phyloP scores from a whole-genome alignment of 2,329 filamentous ascomycete genomes.

The Cercospora citrullina region DNA sequence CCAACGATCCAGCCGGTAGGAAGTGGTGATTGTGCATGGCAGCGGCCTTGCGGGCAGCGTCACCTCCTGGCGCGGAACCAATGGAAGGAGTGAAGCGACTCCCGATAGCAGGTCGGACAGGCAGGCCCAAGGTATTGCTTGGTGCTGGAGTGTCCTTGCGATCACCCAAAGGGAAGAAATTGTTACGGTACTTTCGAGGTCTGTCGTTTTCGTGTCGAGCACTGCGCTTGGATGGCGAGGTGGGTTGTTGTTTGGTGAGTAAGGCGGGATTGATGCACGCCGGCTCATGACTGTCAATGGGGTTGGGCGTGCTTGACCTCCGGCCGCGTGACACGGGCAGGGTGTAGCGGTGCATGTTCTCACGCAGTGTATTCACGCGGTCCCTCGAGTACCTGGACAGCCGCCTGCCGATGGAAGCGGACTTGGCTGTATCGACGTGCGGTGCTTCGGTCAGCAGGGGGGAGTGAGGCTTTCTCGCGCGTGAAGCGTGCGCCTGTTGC shows the following conservation, averaged over 20 bases:
- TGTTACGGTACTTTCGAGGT: slow-evolving; percentile 32
- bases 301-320: slow-evolving; percentile 32
- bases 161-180: slow-evolving; percentile 25
- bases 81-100: slow-evolving; percentile 18
- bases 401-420: slow-evolving; percentile 19
- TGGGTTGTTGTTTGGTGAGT: slow-evolving; percentile 22
- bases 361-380: slow-evolving; percentile 22
- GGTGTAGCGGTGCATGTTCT: slow-evolving; percentile 22
- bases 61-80: slow-evolving; percentile 32
- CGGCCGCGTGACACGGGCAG: slow-evolving; percentile 26
- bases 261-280: slow-evolving; percentile 16
- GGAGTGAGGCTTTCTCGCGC: slow-evolving; percentile 16
- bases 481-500: slow-evolving; percentile 4
- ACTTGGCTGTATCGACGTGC: slow-evolving; percentile 3
- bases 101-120: slow-evolving; percentile 24
- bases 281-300: slow-evolving; percentile 16
- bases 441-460: background rate
- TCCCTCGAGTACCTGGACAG: slow-evolving; percentile 23
- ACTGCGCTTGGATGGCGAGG: slow-evolving; percentile 37
- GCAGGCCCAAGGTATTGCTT: slow-evolving; percentile 23
- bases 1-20: slow-evolving; percentile 4
- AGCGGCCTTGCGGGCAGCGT: slow-evolving; percentile 36
- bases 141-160: slow-evolving; percentile 40
- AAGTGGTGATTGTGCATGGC: slow-evolving; percentile 29
- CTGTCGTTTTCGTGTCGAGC: slow-evolving; percentile 31